Base-by-base conservation (phyloP, 2,329 filamentous ascomycete species). In the Cercospora sesami region DNA sequence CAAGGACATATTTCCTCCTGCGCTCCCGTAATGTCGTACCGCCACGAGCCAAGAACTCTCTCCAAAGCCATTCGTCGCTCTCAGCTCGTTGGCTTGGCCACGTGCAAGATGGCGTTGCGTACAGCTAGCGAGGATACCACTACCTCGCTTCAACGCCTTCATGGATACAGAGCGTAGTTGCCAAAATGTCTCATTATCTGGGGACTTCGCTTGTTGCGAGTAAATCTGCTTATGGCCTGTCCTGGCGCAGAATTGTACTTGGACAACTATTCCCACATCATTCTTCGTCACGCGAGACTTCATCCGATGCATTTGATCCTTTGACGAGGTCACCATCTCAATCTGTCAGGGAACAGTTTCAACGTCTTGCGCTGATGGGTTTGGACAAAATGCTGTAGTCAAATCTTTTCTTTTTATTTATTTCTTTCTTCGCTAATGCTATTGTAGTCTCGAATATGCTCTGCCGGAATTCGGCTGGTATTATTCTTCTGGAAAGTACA, bases 341-440 rank as follows among this genome's bases (percentile, higher is more conserved):
- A n/a, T 7, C 36, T 42, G 36, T 8, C 16, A n/a, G 6, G 16
- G 16, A n/a, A 42, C 6, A 8, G 36, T 8, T 42, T 42, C 36
- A n/a, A 8, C 16, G 16, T 42, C 36, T n/a, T 42, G 36, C 36
- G 16, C 36, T 42, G 33, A 7, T 42, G 36, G 5, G 7, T 23
- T 10, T 48, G 42, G 42, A 23, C 42, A 14, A 12, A 57, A 57
- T 57, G 23, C 53, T 28, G 14, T 31, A 5, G 16, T 31, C 26
- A 57, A 16, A n/a, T 53, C 5, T 31, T 39, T 42, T 9, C 21
- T 26, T 39, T 64, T 57, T 4, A 23, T 64, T 57, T 4, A 23
- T 36, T 33, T 33, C 33, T 57, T 64, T 18, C 23, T 63, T 51
- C 28, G 60, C 48, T 64, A 58, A 39, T 30, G 62, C 62, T 64